Evolutionary conservation across 192 early-diverging fungal species (phyloP), one percentile per base, ranked within the genome.

Genomic region (Linnemannia zychae): DNA sequence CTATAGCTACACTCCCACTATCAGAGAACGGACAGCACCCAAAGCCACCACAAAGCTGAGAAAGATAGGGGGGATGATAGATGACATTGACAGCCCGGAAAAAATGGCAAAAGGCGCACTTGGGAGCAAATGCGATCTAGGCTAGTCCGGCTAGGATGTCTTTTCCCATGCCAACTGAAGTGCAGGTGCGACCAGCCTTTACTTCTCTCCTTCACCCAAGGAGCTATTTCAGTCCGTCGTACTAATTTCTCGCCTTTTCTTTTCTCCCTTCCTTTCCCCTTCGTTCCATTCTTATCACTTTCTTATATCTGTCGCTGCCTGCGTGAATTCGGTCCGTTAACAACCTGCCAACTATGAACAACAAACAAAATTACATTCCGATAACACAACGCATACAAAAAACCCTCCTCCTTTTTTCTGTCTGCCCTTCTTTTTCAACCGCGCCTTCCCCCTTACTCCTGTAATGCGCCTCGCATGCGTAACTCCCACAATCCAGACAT

Each of bases 401-500:
- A 72, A 50, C 37, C n/a, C 33, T 20, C 48, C 28, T 71, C n/a
- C 66, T 67, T 31, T 22, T 72, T 47, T n/a, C n/a, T n/a, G n/a
- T n/a, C n/a, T n/a, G n/a, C n/a, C n/a, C 16, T 33, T 37, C 20
- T 66, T 37, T 75, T 12, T 40, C 60, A 40, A 36, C 38, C 52
- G 15, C 11, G 12, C 46, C 52, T 33, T 49, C 24, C 44, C 17
- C 74, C 65, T 67, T 46, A 53, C 20, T 15, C 46, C n/a, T 31
- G 33, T 34, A 37, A 65, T 37, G 6, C 47, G 18, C 75, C 9
- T 34, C 46, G 17, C 13, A 50, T n/a, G 7, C 28, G 18, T 15
- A 50, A 34, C 20, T 17, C 6, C 37, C 47, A 24, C 48, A n/a
- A 18, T 12, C 28, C 60, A 85, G 83, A 85, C 50, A 48, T 85